Base-by-base conservation (phyloP, 768 basidiomycete species). In the Macrolepiota dolichaula region DNA sequence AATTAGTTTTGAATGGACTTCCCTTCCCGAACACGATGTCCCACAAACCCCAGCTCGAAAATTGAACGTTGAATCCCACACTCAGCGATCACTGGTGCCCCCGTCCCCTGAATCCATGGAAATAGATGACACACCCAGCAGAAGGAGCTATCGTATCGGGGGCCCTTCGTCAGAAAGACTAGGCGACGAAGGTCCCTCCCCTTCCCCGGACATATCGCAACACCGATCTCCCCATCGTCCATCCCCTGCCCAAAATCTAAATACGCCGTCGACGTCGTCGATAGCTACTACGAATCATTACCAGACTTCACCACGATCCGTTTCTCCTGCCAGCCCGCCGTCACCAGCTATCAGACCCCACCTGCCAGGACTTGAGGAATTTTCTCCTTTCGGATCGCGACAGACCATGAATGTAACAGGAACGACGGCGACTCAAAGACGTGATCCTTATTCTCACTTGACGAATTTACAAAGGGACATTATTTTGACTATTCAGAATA, bases 361-460 rank as follows among this genome's bases (percentile, higher is more conserved):
- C 29, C 29, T 32, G 29, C 32, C 13, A 9, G 17, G 9, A 27
- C 27, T 11, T 27, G 36, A 32, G 22, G 35, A 51, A 19, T 3
- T 3, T 19, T 36, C 17, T 57, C 32, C 22, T 15, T 22, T 22
- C 4, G 49, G 22, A 11, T 13, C 24, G 24, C 57, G 19, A 5
- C 61, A 32, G 47, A 51, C 35, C 5, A 19, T 57, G 25, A 55
- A 29, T 32, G 1, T 49, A 36, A 44, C 53, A 25, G 32, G 40
- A 44, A 37, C 51, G 32, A 24, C n/a, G 22, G 12, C 24, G 22
- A 15, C 57, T 9, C 19, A 19, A 19, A 46, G 36, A 40, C 55
- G 62, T 27, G 68, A 72, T 58, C 68, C 69, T 9, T 69, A 67
- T 36, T 66, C 66, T 25, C 56, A 63, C 29, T 62, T 72, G 13